Percentiles rank a stretch among this genome's conserved stretches.
Conservation (phyloP, 1,284 basidiomycete species). For the Sporisorium exsertum region DNA sequence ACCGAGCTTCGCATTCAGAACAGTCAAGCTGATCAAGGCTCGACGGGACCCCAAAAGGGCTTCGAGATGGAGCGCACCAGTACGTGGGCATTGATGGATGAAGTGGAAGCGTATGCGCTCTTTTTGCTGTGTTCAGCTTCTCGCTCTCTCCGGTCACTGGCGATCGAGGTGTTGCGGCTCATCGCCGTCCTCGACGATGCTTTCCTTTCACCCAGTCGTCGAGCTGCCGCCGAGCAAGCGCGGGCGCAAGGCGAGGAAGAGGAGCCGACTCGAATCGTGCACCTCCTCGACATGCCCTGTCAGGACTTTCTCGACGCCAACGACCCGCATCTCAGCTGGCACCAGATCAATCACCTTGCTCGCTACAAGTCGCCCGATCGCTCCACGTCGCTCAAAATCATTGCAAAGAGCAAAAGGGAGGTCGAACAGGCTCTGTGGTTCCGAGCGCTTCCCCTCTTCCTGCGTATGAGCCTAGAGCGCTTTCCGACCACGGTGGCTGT, state of each 20-base stretch:
- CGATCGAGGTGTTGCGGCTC: slow-evolving; percentile 54
- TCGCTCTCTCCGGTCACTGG: slow-evolving; percentile 73
- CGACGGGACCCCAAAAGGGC: slow-evolving; percentile 29
- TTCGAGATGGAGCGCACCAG: slow-evolving; percentile 61
- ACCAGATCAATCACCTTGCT: slow-evolving; percentile 51
- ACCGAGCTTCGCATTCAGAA: slow-evolving; percentile 69
- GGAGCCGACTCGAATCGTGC: slow-evolving; percentile 59
- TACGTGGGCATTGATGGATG: slow-evolving; percentile 69
- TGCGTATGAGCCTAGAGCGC: slow-evolving; percentile 67
- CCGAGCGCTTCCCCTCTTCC: slow-evolving; percentile 69
- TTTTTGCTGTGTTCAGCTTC: slow-evolving; percentile 80
- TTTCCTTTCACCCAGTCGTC: slow-evolving; percentile 41
- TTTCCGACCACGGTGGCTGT: slow-evolving; percentile 69
- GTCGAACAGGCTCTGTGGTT: slow-evolving; percentile 71
- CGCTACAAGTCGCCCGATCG: slow-evolving; percentile 49
- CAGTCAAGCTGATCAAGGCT: slow-evolving; percentile 45
- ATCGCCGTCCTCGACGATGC: slow-evolving; percentile 65
- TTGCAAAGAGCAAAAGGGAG: slow-evolving; percentile 71
- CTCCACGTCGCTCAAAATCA: slow-evolving; percentile 46
- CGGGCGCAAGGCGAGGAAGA: slow-evolving; percentile 53
- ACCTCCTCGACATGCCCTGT: slow-evolving; percentile 58
- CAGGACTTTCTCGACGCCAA: slow-evolving; percentile 50
- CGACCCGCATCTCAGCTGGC: slow-evolving; percentile 46
- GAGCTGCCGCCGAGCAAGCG: slow-evolving; percentile 61
- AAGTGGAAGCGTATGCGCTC: slow-evolving; percentile 79